phyloP scores from a whole-genome alignment of 805 yeast species.

The Blastobotrys parvus region DNA sequence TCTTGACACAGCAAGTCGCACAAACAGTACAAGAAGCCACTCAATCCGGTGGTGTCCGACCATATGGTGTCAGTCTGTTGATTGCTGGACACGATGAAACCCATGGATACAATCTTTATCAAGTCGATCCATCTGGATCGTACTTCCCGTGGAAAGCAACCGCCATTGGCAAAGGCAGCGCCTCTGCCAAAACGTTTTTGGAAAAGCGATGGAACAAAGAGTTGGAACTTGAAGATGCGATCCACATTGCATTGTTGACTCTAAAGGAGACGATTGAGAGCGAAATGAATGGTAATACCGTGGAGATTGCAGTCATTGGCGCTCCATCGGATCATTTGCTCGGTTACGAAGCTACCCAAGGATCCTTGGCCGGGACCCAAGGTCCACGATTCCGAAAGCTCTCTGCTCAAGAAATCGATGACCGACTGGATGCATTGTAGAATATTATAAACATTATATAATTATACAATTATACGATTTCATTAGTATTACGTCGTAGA shows the following conservation, averaged over 20 bases:
- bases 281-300: conserved; percentile 93
- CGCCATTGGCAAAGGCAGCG: conserved; percentile 93
- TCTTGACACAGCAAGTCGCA: conserved; percentile 90
- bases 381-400: conserved; percentile 90
- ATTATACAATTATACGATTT: too few relatives aligned
- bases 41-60: conserved; percentile 97
- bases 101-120: conserved; percentile 75
- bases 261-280: conserved; percentile 96
- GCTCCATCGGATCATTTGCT: conserved; percentile 71
- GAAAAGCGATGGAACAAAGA: conserved; percentile 99
- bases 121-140: conserved; percentile 96
- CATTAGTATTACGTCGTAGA: too few relatives aligned
- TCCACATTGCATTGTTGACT: conserved; percentile 89
- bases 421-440: conserved; percentile 84
- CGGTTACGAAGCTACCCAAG: conserved; percentile 84
- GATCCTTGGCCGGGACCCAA: conserved; percentile 51
- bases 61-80: conserved; percentile 91
- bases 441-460: too few relatives aligned
- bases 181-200: conserved; percentile 92
- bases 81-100: conserved; percentile 90
- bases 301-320: conserved; percentile 84
- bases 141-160: conserved; percentile 99
- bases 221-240: conserved; percentile 94
- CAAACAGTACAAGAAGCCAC: conserved; percentile 98
- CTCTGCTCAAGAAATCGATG: conserved; percentile 86